Percentiles rank a stretch among this genome's conserved stretches.
phyloP scores from a whole-genome alignment of 1,284 basidiomycete species.

The Puccinia polysora region DNA sequence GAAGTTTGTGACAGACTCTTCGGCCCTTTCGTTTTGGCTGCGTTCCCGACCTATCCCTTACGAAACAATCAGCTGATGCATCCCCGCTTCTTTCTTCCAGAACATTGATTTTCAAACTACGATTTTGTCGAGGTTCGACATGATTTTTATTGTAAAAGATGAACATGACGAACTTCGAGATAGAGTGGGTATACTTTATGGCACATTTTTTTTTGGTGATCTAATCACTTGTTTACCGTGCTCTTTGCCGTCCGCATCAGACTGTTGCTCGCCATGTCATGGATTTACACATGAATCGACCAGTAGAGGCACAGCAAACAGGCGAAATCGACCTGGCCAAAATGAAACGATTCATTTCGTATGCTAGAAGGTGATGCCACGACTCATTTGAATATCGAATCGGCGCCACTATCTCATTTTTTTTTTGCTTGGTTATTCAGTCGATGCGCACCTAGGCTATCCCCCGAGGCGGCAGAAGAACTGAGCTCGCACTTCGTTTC shows the following conservation, averaged over 20 bases:
- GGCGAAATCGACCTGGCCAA: constrained; percentile 97
- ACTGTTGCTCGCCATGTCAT: constrained; percentile 96
- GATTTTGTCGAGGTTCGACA: constrained; percentile 95
- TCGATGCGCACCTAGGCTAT: constrained; percentile 91
- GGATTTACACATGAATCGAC: constrained; percentile 95
- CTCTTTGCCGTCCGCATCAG: constrained; percentile 57
- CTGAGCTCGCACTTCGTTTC: constrained; percentile 94
- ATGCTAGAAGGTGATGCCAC: constrained; percentile 75
- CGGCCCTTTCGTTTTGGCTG: not conserved
- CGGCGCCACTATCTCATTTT: not conserved
- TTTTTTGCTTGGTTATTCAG: too few species aligned
- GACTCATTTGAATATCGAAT: not conserved
- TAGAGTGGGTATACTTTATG: constrained; percentile 59
- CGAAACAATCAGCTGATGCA: too few species aligned
- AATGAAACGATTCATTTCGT: constrained; percentile 97
- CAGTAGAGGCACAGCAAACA: constrained; percentile 63
- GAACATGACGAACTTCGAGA: constrained; percentile 95
- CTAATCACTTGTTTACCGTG: constrained; percentile 29
- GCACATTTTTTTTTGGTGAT: not conserved
- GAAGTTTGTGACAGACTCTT: constrained; percentile 60
- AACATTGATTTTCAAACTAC: constrained; percentile 99
- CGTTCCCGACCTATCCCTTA: too few species aligned
- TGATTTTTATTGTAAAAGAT: constrained; percentile 99
- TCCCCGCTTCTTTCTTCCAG: constrained; percentile 56
- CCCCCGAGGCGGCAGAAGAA: constrained; percentile 90